Evolutionary conservation across 345 rosid species (phyloP).

Genomic region (Carallia brachiata): DNA sequence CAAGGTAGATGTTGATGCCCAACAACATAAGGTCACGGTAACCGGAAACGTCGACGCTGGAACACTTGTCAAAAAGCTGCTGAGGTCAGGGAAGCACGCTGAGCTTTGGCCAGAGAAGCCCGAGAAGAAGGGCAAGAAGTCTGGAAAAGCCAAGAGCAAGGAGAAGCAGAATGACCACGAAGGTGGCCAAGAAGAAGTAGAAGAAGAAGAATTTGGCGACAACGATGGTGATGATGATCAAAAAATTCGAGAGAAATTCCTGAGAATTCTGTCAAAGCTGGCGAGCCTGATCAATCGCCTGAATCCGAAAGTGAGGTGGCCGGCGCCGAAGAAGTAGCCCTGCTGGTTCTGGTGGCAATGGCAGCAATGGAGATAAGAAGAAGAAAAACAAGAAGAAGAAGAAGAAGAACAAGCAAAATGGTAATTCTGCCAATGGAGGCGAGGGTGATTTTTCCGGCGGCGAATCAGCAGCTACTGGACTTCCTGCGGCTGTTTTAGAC

Average conservation of each 20-base stretch:
- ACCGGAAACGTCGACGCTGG: constrained; percentile 51
- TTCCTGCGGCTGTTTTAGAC: constrained; percentile 4
- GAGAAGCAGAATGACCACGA: constrained; percentile 25
- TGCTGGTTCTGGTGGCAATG: neutral
- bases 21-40: constrained; percentile 61
- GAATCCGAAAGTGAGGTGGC: constrained; percentile 17
- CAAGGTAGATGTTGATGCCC: constrained; percentile 47
- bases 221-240: neutral
- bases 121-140: constrained; percentile 31
- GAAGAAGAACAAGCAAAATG: constrained; percentile 25
- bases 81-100: constrained; percentile 56
- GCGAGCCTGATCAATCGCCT: constrained; percentile 12
- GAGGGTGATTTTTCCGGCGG: constrained; percentile 18
- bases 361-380: constrained; percentile 23
- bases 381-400: constrained; percentile 51
- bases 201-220: constrained; percentile 15
- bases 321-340: neutral
- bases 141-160: constrained; percentile 30
- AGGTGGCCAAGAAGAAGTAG: constrained; percentile 3
- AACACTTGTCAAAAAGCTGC: constrained; percentile 54
- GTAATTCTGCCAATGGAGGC: constrained; percentile 9
- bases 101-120: constrained; percentile 50
- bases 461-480: constrained; percentile 3
- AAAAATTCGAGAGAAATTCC: constrained; percentile 20
- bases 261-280: constrained; percentile 5